Conservation (phyloP, 495 filamentous ascomycete species). For the Thermothielavioides terrestris region DNA sequence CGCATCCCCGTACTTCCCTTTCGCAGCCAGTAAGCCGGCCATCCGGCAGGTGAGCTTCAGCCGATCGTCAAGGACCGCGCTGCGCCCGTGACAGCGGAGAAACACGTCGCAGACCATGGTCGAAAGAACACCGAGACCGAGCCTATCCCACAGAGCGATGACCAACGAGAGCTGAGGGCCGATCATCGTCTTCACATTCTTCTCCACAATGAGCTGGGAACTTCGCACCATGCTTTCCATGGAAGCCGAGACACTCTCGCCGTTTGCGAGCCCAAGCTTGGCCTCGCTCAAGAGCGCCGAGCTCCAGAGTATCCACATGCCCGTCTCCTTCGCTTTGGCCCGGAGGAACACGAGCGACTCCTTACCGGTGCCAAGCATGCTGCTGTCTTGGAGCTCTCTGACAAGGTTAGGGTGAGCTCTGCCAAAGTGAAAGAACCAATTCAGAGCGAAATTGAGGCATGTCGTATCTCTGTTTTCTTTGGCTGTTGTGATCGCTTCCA, state of each 20-base stretch:
- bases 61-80: conserved; percentile 66
- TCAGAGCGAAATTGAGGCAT: conserved; percentile 90
- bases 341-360: conserved; percentile 81
- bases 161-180: conserved; percentile 64
- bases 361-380: conserved; percentile 67
- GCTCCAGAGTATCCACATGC: conserved; percentile 80
- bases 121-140: conserved; percentile 62
- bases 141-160: conserved; percentile 64
- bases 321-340: conserved; percentile 76
- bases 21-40: conserved; percentile 37
- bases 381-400: conserved; percentile 57
- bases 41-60: conserved; percentile 50
- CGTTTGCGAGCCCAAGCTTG: conserved; percentile 63
- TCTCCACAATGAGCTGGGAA: conserved; percentile 71
- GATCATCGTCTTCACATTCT: conserved; percentile 61
- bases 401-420: conserved; percentile 74
- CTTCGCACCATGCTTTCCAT: conserved; percentile 73
- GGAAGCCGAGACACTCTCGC: conserved; percentile 69
- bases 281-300: conserved; percentile 82
- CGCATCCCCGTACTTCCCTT: conserved; percentile 65
- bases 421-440: conserved; percentile 95
- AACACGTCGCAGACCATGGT: conserved; percentile 66
- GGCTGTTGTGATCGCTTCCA: conserved; percentile 84
- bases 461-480: conserved; percentile 85
- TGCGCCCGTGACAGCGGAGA: conserved; percentile 57